Conservation (phyloP, 164 flowering plant genomes). For the Vitis cinerea region DNA sequence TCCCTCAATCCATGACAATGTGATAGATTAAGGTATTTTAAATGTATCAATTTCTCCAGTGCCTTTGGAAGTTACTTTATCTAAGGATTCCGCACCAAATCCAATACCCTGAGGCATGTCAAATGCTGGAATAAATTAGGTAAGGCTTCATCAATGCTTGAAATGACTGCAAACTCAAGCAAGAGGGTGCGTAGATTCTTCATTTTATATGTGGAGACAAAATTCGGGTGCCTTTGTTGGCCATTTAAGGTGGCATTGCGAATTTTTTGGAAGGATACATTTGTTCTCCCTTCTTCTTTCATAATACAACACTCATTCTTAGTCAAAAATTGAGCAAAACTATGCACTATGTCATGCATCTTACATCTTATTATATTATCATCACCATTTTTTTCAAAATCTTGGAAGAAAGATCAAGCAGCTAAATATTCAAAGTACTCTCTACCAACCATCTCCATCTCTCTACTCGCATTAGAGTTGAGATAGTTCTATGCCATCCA, state of each 20-base stretch:
- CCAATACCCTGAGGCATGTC: conserved; percentile 13
- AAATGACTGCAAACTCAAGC: not conserved
- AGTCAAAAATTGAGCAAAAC: conserved; percentile 6
- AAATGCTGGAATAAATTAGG: not conserved
- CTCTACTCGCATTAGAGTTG: too few relatives aligned
- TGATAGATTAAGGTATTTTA: conserved; percentile 16
- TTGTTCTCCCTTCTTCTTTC: not conserved
- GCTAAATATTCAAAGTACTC: conserved; percentile 9
- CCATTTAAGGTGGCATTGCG: not conserved
- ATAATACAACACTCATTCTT: not conserved
- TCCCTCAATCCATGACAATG: not conserved
- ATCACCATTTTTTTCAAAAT: conserved; percentile 11
- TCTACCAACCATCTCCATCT: not conserved
- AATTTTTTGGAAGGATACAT: too few relatives aligned
- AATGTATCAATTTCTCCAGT: conserved; percentile 11
- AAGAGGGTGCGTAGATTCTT: conserved; percentile 8
- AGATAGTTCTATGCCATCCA: conserved; percentile 22
- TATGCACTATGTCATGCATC: conserved; percentile 19
- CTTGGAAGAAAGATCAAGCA: conserved; percentile 12
- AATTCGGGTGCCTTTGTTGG: not conserved
- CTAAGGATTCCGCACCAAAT: not conserved
- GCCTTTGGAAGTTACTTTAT: not conserved
- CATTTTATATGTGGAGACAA: not conserved
- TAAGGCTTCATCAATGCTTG: too few relatives aligned
- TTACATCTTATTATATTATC: not conserved